Percentiles rank a stretch among this genome's conserved stretches.
phyloP scores from a whole-genome alignment of 2,329 filamentous ascomycete species.

The Zymoseptoria pseudotritici region DNA sequence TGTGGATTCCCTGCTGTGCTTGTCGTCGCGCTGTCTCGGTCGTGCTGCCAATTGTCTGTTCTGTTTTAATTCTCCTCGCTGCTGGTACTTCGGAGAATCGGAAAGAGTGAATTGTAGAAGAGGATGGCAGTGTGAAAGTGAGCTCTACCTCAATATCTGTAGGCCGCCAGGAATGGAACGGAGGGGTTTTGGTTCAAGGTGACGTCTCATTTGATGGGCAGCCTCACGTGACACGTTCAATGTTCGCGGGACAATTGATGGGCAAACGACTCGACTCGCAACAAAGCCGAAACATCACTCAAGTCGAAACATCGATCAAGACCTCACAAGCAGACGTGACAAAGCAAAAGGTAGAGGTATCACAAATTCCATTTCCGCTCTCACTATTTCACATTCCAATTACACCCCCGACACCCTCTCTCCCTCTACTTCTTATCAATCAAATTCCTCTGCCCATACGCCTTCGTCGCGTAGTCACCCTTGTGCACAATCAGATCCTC shows the following conservation, averaged over 20 bases:
- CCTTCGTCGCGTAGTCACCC: constrained; percentile 91
- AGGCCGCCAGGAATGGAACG: not conserved
- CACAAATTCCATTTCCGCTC: not conserved
- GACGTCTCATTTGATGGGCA: not conserved
- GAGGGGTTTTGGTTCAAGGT: not conserved
- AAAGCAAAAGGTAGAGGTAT: not conserved
- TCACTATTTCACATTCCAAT: not conserved
- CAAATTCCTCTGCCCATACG: constrained; percentile 63
- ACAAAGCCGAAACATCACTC: no score
- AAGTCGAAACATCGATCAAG: no score
- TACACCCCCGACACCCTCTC: not conserved
- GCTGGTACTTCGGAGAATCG: not conserved
- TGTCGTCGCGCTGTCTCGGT: not conserved
- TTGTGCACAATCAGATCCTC: constrained; percentile 85
- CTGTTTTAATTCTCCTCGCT: not conserved
- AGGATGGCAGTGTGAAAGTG: not conserved
- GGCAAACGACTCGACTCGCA: no score
- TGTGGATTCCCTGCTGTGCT: not conserved
- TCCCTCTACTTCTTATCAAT: constrained; percentile 7
- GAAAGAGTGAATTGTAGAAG: not conserved
- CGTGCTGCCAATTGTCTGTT: not conserved
- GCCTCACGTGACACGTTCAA: not conserved
- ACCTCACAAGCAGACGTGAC: not conserved
- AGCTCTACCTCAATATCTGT: not conserved
- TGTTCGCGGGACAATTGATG: not conserved